A percentile compares a stretch with the other conserved stretches of the same genome.
Conservation (phyloP, 805 yeast species). For the Deakozyma indianensis region DNA sequence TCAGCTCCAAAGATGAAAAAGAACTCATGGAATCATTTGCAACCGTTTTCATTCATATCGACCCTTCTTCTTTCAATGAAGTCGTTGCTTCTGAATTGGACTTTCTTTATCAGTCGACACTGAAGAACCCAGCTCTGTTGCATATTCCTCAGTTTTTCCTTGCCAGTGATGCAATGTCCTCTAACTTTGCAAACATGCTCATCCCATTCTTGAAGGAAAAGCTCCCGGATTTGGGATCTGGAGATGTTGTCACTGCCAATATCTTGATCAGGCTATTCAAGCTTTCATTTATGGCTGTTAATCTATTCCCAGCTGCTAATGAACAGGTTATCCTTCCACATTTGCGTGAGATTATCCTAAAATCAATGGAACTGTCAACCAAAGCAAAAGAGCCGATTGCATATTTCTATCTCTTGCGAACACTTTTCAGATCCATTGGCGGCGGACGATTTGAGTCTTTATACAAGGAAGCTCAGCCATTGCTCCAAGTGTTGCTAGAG, state of each 20-base stretch:
- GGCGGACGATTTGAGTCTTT: conserved; percentile 92
- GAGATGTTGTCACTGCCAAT: conserved; percentile 62
- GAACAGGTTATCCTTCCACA: conserved; percentile 84
- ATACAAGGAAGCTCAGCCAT: conserved; percentile 85
- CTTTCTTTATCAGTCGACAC: conserved; percentile 61
- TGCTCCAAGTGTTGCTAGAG: conserved; percentile 73
- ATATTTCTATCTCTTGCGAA: conserved; percentile 75
- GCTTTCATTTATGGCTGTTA: conserved; percentile 90
- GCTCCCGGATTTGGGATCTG: conserved; percentile 65
- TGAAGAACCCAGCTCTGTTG: conserved; percentile 69
- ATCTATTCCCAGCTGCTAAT: conserved; percentile 69
- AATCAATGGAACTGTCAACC: conserved; percentile 65
- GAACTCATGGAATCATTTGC: conserved; percentile 94
- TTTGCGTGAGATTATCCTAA: conserved; percentile 65
- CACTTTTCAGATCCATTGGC: conserved; percentile 84
- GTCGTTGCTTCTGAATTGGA: conserved; percentile 71
- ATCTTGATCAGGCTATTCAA: conserved; percentile 78
- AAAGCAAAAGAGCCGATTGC: conserved; percentile 83
- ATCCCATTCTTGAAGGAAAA: conserved; percentile 62
- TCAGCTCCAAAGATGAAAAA: conserved; percentile 83
- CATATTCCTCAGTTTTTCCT: conserved; percentile 89
- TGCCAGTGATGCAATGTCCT: conserved; percentile 88
- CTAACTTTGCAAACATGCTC: conserved; percentile 77
- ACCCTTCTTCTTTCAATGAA: conserved; percentile 91
- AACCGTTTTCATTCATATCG: conserved; percentile 83